Conservation (phyloP, 169 alveolate genomes). For the Cryptosporidium ryanae region DNA sequence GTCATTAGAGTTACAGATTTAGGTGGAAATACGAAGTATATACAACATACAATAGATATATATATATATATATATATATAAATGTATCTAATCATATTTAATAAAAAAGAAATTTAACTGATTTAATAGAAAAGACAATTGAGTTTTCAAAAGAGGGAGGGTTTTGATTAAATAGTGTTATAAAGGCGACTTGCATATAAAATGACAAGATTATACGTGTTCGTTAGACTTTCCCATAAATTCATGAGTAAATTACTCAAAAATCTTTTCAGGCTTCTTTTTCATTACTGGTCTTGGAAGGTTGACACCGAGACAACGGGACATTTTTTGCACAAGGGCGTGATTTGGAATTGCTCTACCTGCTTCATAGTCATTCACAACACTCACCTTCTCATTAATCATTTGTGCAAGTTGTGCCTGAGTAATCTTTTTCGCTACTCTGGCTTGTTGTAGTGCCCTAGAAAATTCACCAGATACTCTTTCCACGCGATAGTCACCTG, state of each 20-base stretch:
- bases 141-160: too few species aligned
- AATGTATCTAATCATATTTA: too few species aligned
- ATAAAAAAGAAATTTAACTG: too few species aligned
- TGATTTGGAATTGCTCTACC: conserved; percentile 83
- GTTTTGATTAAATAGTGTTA: too few species aligned
- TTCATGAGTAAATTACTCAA: conserved; percentile 2
- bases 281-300: conserved; percentile 82
- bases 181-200: too few species aligned
- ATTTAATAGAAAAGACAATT: too few species aligned
- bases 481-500: conserved; percentile 61
- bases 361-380: conserved; percentile 81
- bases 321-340: conserved; percentile 80
- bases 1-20: too few species aligned
- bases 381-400: conserved; percentile 82
- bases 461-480: conserved; percentile 73
- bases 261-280: conserved; percentile 41
- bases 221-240: too few species aligned
- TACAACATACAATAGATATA: too few species aligned
- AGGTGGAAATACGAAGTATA: too few species aligned
- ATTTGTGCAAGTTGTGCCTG: conserved; percentile 86
- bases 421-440: conserved; percentile 81
- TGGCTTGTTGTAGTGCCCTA: conserved; percentile 79
- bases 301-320: conserved; percentile 78
- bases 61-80: too few species aligned
- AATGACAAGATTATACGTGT: too few species aligned